A percentile compares a stretch with the other conserved stretches of the same genome.
Conservation (phyloP, 352 stramenopile species). For the Globisporangium mamillatum region DNA sequence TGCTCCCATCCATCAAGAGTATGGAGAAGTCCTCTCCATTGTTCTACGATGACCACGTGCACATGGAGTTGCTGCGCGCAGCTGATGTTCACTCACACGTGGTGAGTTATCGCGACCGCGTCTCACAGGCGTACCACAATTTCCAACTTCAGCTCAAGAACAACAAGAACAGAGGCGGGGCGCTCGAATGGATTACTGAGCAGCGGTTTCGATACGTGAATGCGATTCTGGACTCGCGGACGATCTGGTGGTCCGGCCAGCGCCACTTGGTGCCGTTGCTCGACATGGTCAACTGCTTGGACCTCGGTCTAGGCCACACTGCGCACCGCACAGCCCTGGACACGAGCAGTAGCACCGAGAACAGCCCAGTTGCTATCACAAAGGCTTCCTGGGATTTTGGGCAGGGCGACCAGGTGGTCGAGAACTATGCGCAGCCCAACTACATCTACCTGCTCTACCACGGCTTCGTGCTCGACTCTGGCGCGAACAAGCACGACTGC, state of each 20-base stretch:
- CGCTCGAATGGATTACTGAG: slow-evolving; percentile 47
- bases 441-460: slow-evolving; percentile 93
- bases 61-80: slow-evolving; percentile 51
- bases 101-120: slow-evolving; percentile 33
- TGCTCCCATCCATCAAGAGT: slow-evolving; percentile 53
- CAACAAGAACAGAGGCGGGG: background rate
- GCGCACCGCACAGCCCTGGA: slow-evolving; percentile 52
- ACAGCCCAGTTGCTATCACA: slow-evolving; percentile 56
- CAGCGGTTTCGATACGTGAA: slow-evolving; percentile 77
- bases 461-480: slow-evolving; percentile 74
- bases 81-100: slow-evolving; percentile 41
- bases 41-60: slow-evolving; percentile 39
- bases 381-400: slow-evolving; percentile 63
- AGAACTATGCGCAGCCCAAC: slow-evolving; percentile 94
- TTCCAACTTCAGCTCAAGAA: slow-evolving; percentile 6
- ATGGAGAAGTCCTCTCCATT: slow-evolving; percentile 35
- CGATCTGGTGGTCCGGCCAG: slow-evolving; percentile 91
- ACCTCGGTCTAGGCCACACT: slow-evolving; percentile 36
- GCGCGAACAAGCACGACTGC: slow-evolving; percentile 81
- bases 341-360: background rate
- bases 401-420: slow-evolving; percentile 76
- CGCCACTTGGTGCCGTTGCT: slow-evolving; percentile 92
- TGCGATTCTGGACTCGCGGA: slow-evolving; percentile 87
- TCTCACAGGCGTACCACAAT: slow-evolving; percentile 16
- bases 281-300: slow-evolving; percentile 92